A percentile compares a stretch with the other conserved stretches of the same genome.
Conservation (phyloP, 1,284 basidiomycete species). For the Ganoderma lucidum region DNA sequence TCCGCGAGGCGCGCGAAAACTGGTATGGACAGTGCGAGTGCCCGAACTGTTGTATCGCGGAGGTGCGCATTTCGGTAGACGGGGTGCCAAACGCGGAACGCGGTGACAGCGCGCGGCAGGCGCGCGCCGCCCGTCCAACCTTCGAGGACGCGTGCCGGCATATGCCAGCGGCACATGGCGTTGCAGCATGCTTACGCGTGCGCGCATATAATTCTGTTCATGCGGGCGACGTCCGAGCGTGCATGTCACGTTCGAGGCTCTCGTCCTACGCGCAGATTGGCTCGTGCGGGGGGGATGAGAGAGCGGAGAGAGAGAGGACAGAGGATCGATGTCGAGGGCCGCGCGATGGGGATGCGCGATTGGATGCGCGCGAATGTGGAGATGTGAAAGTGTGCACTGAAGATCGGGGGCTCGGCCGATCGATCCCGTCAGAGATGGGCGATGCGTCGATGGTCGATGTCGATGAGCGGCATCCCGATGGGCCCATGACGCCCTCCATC, state of each 20-base stretch:
- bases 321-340: constrained; percentile 21
- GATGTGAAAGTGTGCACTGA: neutral
- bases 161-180: neutral
- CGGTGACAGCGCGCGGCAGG: neutral
- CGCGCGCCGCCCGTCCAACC: constrained; percentile 1
- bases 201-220: neutral
- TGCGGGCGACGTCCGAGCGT: neutral
- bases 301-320: neutral
- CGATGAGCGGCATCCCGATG: constrained; percentile 17
- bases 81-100: neutral
- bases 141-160: neutral
- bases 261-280: neutral
- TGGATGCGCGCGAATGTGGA: constrained; percentile 10
- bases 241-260: neutral
- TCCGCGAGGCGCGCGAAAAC: constrained; percentile 2
- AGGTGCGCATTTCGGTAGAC: neutral
- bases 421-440: constrained; percentile 31
- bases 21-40: neutral
- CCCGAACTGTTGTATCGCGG: neutral
- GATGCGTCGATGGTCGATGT: constrained; percentile 10
- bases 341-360: constrained; percentile 9
- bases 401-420: constrained; percentile 28
- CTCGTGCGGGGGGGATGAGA: neutral
- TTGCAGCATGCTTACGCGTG: neutral
- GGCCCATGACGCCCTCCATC: constrained; percentile 10